Base-by-base conservation (phyloP, 202 grass and related monocot genomes). In the Sporobolus alterniflorus region DNA sequence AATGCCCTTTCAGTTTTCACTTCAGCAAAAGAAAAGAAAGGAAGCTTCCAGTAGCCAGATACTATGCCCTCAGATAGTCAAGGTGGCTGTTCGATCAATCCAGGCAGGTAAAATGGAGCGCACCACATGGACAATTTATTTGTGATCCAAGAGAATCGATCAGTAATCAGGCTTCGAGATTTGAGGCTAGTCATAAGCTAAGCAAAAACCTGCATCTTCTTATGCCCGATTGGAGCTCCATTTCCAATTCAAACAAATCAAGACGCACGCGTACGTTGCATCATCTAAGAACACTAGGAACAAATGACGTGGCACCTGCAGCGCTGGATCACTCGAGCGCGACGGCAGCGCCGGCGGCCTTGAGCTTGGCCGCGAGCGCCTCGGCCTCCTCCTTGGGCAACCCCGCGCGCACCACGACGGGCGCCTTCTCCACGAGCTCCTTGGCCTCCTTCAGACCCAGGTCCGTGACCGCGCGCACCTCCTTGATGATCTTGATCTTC, bases 401-500 rank as follows among this genome's bases (percentile, higher is more conserved):
- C 0, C 95, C 95, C 32, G 88, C 76, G 78, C 93, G 91, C n/a
- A 98, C 86, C 34, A 98, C 93, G 25, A 98, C 93, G 3, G 96
- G 93, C 24, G 91, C 78, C 82, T 98, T 98, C 89, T 95, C 96
- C 73, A 98, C 96, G 43, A 98, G 85, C 79, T 98, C 96, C 78
- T 98, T 98, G 3, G 96, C 96, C 82, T 98, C 96, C 83, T 95
- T 98, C 15, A 98, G 69, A 16, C 96, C 96, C 43, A 98, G 65
- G 77, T 98, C 93, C 28, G 96, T 98, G 69, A 98, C 83, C 17
- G 91, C 90, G 75, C 96, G 83, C 72, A 98, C 96, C 87, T 98
- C 93, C 85, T 98, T 98, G 74, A 98, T 98, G 86, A 98, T 87
- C 92, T 98, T 98, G 7, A 98, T 98, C 87, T 98, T 98, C 21